phyloP scores from a whole-genome alignment of 148 eudicot genomes.

The Rhododendron griersonianum region DNA sequence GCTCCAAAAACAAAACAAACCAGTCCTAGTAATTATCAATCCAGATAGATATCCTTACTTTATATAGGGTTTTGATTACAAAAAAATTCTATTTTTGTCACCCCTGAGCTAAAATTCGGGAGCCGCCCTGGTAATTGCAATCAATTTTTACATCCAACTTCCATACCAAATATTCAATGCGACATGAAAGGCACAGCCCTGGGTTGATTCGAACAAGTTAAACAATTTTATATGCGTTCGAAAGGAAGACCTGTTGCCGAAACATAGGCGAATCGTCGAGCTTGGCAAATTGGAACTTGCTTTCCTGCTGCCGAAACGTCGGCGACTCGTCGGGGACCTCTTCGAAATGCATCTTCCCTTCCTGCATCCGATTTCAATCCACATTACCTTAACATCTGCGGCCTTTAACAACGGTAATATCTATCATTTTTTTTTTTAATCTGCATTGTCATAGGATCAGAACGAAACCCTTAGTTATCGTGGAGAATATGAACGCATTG shows the following conservation, averaged over 20 bases:
- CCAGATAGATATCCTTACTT: not conserved
- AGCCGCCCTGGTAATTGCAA: not conserved
- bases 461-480: not conserved
- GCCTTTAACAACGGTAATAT: not conserved
- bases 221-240: not conserved
- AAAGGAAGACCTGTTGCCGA: conserved; percentile 15
- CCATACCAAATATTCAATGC: not conserved
- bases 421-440: not conserved
- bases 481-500: not conserved
- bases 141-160: not conserved
- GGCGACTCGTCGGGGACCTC: conserved; percentile 1
- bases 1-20: not conserved
- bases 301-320: conserved; percentile 12
- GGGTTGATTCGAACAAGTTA: not conserved
- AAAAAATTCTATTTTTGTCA: not conserved
- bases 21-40: not conserved
- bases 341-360: conserved; percentile 9
- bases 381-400: not conserved
- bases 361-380: not conserved
- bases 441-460: not conserved
- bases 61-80: not conserved
- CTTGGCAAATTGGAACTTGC: conserved; percentile 13
- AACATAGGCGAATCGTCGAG: conserved; percentile 25
- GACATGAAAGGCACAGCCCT: not conserved
- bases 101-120: not conserved